These are phyloP conservation scores for Decorospora gaudefroyi DNA, from an alignment of 2,329 filamentous ascomycete species.

Conservation along the genomic window DNA sequence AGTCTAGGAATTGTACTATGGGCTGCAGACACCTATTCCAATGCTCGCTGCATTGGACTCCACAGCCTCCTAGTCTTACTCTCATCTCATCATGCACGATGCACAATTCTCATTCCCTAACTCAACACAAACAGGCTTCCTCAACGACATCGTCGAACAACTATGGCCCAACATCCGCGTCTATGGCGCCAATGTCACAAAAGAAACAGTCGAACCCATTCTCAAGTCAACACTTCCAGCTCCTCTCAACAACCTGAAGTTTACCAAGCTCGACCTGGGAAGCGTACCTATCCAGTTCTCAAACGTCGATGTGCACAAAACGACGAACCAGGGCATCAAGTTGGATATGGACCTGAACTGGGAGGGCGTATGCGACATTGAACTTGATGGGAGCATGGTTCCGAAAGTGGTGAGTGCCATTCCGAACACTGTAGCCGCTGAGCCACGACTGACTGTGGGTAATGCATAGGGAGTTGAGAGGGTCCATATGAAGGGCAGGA, in stretches of 20 bases:
- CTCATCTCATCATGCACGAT: too few relatives aligned
- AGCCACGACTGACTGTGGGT: neutral
- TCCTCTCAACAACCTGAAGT: conserved; percentile 51
- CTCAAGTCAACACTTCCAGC: conserved; percentile 54
- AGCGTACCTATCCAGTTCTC: conserved; percentile 49
- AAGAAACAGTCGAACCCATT: conserved; percentile 56
- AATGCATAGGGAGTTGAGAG: conserved; percentile 52
- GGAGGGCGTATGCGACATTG: conserved; percentile 55
- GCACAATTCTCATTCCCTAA: conserved; percentile 1
- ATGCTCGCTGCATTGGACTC: neutral
- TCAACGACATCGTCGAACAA: conserved; percentile 56
- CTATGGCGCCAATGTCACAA: conserved; percentile 52
- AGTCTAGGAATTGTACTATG: neutral
- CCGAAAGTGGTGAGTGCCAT: conserved; percentile 49
- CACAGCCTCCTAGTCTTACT: neutral
- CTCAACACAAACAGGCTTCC: conserved; percentile 43
- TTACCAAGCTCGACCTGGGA: conserved; percentile 55
- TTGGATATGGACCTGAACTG: conserved; percentile 56
- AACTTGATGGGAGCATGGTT: conserved; percentile 54
- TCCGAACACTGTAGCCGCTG: neutral
- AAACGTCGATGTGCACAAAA: conserved; percentile 54
- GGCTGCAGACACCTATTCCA: neutral
- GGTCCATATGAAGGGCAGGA: conserved; percentile 52
- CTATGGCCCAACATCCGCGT: conserved; percentile 58
- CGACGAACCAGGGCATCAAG: conserved; percentile 53